Base-by-base conservation (phyloP, 2,329 filamentous ascomycete genomes). In the Xylariaceae sp. region DNA sequence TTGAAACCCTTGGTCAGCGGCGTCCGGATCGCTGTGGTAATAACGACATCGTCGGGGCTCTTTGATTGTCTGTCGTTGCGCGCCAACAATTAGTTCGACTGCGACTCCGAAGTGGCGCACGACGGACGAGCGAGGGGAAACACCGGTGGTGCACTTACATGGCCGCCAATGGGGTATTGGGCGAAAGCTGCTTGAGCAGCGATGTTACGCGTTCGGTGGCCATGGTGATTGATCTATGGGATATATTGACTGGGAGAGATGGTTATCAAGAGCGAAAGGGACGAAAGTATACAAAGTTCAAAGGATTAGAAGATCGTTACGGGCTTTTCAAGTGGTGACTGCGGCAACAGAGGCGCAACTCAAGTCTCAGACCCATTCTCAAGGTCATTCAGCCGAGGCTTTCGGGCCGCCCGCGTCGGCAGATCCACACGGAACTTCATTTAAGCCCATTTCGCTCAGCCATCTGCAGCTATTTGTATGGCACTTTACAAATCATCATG, bases 21-120 rank as follows among this genome's bases (percentile, higher is more conserved):
- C 27, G 92, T 96, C 49, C 94, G 88, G 63, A 91, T 77, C 27
- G 92, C 92, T 51, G 95, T 82, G 7, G 94, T 99, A 66, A 97
- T 96, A 68, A 99, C 94, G 47, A 99, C 80, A 75, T 99, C 94
- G 68, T 97, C 92, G 60, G 91, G 83, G 71, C 95, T 95, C 77
- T 97, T 91, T 61, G 89, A 84, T 50, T 89, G 90, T 66, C 90
- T 96, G 51, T 39, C 42, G 30, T 44, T 31, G 42, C 18, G 45
- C 17, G 15, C 2, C 22, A 27, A 27, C 7, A 27, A 5, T 55
- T 19, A 53, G 48, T 31, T 4, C 22, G 7, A 27, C 22, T 27
- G 22, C 22, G 22, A 27, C 22, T 27, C 4, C 7, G 7, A 6
- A 14, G 33, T n/a, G 15, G 36, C 35, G 14, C n/a, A 36, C 43